Evolutionary conservation across 257 asterid genomes (phyloP).

Genomic region (Lithospermum erythrorhizon): DNA sequence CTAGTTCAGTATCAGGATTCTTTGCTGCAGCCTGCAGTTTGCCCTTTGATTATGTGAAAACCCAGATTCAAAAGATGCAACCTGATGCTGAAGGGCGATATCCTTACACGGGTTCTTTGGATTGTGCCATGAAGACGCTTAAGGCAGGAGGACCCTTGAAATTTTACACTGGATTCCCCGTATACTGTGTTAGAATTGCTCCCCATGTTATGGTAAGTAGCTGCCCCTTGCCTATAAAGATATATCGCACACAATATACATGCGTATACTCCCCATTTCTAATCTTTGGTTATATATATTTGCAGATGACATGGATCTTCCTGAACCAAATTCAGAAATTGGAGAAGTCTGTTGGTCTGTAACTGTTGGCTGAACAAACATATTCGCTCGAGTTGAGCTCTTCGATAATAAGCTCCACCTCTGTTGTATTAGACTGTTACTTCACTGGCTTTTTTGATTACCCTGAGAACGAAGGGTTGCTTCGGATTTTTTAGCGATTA

Average conservation of each 20-base stretch:
- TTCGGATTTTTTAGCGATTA: constrained; percentile 7
- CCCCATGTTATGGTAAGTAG: constrained; percentile 95
- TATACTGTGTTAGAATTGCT: constrained; percentile 86
- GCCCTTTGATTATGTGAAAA: constrained; percentile 87
- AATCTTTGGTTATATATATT: not conserved
- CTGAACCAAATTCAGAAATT: constrained; percentile 75
- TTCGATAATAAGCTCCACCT: constrained; percentile 22
- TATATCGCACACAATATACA: not conserved
- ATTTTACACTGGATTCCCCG: constrained; percentile 92
- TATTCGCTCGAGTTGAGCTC: constrained; percentile 9
- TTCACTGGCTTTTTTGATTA: constrained; percentile 11
- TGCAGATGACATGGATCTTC: constrained; percentile 98
- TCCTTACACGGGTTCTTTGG: constrained; percentile 80
- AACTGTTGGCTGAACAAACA: constrained; percentile 12
- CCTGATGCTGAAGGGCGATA: constrained; percentile 78
- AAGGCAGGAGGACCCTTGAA: constrained; percentile 76
- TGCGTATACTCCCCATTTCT: not conserved
- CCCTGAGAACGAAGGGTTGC: constrained; percentile 11
- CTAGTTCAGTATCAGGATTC: constrained; percentile 83
- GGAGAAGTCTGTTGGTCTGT: constrained; percentile 53
- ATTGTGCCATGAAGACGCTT: constrained; percentile 66
- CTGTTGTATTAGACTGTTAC: constrained; percentile 11
- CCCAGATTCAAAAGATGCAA: constrained; percentile 96
- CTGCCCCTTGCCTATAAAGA: constrained; percentile 4
- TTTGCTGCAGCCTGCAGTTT: constrained; percentile 91